A percentile compares a stretch with the other conserved stretches of the same genome.
phyloP scores from a whole-genome alignment of 192 early-diverging fungal species.

The Backusella morwellensis region DNA sequence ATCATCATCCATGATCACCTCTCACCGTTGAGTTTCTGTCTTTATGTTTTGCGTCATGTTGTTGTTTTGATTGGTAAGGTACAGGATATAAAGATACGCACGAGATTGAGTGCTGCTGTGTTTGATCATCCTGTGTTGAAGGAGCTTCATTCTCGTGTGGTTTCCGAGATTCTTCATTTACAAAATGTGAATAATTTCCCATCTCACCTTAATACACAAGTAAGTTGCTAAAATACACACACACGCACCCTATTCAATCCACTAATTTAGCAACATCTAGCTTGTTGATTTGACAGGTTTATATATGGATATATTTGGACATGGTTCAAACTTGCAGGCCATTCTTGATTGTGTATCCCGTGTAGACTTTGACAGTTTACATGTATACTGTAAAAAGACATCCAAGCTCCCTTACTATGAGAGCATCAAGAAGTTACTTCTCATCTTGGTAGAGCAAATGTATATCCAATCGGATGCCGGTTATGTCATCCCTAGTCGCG shows the following conservation, averaged over 20 bases:
- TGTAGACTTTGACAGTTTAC: slow-evolving; percentile 14
- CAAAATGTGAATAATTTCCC: neutral
- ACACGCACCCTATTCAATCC: neutral
- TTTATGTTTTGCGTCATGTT: slow-evolving; percentile 8
- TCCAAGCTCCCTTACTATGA: neutral
- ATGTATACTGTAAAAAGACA: neutral
- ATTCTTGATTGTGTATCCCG: neutral
- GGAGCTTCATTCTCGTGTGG: neutral
- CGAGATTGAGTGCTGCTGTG: neutral
- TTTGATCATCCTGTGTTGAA: slow-evolving; percentile 22
- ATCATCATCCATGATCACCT: neutral
- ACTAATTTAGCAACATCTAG: neutral
- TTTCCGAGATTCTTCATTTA: neutral
- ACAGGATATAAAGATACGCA: slow-evolving; percentile 4
- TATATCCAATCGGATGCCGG: neutral
- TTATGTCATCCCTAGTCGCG: slow-evolving; percentile 6
- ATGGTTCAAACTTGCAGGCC: slow-evolving; percentile 3
- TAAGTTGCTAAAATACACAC: neutral
- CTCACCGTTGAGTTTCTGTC: neutral
- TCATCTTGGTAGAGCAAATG: neutral
- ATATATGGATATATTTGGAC: slow-evolving; percentile 18
- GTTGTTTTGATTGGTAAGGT: neutral
- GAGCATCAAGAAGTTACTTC: neutral
- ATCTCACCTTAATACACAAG: neutral
- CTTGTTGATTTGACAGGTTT: neutral